Evolutionary conservation across 176 grass and related monocot genomes (phyloP).

Genomic region (Oryza nivara): DNA sequence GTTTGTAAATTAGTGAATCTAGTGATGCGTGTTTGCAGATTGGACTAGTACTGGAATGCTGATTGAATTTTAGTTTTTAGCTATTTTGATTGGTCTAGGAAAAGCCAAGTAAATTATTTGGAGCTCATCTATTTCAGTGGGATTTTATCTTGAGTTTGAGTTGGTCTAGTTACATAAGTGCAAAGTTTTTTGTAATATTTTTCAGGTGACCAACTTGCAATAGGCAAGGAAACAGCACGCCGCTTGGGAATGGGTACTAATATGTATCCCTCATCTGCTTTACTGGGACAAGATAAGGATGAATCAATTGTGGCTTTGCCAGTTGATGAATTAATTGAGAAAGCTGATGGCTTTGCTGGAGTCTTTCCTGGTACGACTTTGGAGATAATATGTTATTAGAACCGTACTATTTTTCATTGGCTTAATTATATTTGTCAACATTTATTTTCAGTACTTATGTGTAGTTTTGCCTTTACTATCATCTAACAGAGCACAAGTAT

Average conservation of each 20-base stretch:
- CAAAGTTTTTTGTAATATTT: background rate
- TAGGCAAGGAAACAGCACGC: slow-evolving; percentile 88
- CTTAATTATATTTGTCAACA: background rate
- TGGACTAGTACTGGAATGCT: background rate
- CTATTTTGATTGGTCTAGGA: background rate
- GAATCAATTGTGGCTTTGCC: slow-evolving; percentile 76
- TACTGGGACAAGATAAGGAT: slow-evolving; percentile 77
- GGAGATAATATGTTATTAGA: background rate
- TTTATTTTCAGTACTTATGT: slow-evolving; percentile 7
- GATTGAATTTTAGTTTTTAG: background rate
- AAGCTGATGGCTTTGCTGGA: slow-evolving; percentile 95
- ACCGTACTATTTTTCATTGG: background rate
- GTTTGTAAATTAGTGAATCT: background rate
- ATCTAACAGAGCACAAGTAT: slow-evolving; percentile 84
- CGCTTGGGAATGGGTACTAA: slow-evolving; percentile 95
- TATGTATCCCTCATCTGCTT: slow-evolving; percentile 94
- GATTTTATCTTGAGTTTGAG: background rate
- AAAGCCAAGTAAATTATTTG: background rate
- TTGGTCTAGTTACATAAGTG: slow-evolving; percentile 5
- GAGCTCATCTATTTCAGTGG: background rate
- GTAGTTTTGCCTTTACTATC: slow-evolving; percentile 7
- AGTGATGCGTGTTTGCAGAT: background rate
- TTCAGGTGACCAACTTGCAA: slow-evolving; percentile 87
- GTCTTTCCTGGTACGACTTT: slow-evolving; percentile 76
- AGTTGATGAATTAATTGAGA: slow-evolving; percentile 88